Percentiles rank a stretch among this genome's conserved stretches.
phyloP scores from a whole-genome alignment of 2,329 filamentous ascomycete genomes.

The Colletotrichum truncatum region DNA sequence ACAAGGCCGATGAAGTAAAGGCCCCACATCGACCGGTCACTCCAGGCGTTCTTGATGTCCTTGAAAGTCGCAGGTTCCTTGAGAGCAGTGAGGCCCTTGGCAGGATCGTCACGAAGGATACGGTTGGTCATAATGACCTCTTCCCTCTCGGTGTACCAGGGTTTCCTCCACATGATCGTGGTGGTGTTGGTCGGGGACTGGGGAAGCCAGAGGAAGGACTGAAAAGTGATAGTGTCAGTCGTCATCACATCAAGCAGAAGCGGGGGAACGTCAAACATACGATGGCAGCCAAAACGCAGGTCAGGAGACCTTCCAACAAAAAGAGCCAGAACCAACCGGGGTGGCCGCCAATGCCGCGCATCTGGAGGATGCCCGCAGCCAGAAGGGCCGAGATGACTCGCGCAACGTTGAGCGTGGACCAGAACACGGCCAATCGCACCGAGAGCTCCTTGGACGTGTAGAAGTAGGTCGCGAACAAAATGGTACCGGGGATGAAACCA shows the following conservation, averaged over 20 bases:
- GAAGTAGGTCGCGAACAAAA: slow-evolving; percentile 59
- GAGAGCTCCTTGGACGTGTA: slow-evolving; percentile 38
- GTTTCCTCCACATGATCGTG: slow-evolving; percentile 57
- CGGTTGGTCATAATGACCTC: slow-evolving; percentile 67
- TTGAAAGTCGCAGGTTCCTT: slow-evolving; percentile 51
- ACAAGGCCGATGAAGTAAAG: slow-evolving; percentile 58
- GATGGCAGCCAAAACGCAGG: slow-evolving; percentile 59
- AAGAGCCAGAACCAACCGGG: slow-evolving; percentile 67
- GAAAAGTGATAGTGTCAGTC: slow-evolving; percentile 46
- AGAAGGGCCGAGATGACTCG: slow-evolving; percentile 57
- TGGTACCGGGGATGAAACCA: slow-evolving; percentile 56
- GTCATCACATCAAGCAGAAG: neutral
- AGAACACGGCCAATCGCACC: slow-evolving; percentile 74
- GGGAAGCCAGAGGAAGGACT: slow-evolving; percentile 42
- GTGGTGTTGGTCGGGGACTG: slow-evolving; percentile 48
- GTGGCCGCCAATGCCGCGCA: slow-evolving; percentile 56
- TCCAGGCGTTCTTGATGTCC: slow-evolving; percentile 55
- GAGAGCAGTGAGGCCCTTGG: slow-evolving; percentile 57
- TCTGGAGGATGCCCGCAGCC: slow-evolving; percentile 56
- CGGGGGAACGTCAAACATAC: slow-evolving; percentile 32
- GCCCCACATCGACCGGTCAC: slow-evolving; percentile 58
- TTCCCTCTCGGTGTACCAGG: slow-evolving; percentile 66
- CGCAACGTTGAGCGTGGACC: slow-evolving; percentile 60
- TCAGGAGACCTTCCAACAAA: slow-evolving; percentile 52
- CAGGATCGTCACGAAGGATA: slow-evolving; percentile 63